phyloP scores from a whole-genome alignment of 371 early-diverging fungal species.

The Globomyces sp. region DNA sequence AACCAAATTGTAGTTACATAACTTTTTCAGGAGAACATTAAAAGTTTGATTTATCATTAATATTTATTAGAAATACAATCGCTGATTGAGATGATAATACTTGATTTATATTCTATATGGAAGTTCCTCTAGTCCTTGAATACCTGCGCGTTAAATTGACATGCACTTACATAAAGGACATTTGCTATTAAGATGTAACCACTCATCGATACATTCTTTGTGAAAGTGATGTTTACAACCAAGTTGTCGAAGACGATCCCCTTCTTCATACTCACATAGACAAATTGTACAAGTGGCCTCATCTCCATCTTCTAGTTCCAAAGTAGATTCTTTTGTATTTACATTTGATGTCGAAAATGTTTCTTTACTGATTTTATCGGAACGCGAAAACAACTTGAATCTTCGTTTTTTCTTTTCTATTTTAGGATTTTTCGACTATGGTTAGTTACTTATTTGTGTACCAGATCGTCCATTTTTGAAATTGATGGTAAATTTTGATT shows the following conservation, averaged over 20 bases:
- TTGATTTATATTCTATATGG: too few relatives aligned
- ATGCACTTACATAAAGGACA: slow-evolving; percentile 4
- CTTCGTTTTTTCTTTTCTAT: too few relatives aligned
- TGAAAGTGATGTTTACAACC: slow-evolving; percentile 51
- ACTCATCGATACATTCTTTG: slow-evolving; percentile 21
- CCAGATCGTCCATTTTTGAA: not conserved
- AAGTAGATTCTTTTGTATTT: not conserved
- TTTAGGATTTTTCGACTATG: not conserved
- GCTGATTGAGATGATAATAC: too few relatives aligned
- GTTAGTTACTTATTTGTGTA: slow-evolving; percentile 11
- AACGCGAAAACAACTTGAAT: too few relatives aligned
- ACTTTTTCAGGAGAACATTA: too few relatives aligned
- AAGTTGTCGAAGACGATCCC: slow-evolving; percentile 30
- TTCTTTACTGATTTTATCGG: too few relatives aligned
- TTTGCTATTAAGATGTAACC: slow-evolving; percentile 12
- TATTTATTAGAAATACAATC: too few relatives aligned
- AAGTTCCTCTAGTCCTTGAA: too few relatives aligned
- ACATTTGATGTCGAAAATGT: not conserved
- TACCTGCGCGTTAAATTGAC: too few relatives aligned
- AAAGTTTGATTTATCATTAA: too few relatives aligned
- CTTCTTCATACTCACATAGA: slow-evolving; percentile 36
- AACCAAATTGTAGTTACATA: too few relatives aligned
- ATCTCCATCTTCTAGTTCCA: slow-evolving; percentile 43
- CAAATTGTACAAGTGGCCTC: slow-evolving; percentile 52
- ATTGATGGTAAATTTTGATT: too few relatives aligned